Conservation (phyloP, 139 green algal genomes). For the Ettlia oleoabundans region DNA sequence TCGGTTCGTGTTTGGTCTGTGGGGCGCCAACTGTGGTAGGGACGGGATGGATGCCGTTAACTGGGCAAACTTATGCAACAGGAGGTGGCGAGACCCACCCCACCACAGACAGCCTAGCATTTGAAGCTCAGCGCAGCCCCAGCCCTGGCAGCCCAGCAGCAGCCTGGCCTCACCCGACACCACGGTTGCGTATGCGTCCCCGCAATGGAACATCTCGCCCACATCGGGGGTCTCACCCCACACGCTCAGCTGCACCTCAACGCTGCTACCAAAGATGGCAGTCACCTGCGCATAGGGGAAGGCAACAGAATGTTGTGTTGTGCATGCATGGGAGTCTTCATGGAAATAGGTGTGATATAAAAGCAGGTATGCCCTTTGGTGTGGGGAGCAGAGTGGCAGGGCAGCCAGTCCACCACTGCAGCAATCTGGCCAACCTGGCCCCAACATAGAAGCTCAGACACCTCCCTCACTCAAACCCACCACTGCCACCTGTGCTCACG, state of each 20-base stretch:
- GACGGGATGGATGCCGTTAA: neutral
- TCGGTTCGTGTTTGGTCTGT: neutral
- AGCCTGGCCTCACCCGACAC: conserved; percentile 62
- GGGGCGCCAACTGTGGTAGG: no score
- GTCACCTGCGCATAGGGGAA: conserved; percentile 63
- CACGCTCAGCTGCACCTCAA: conserved; percentile 82
- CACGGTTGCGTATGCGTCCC: conserved; percentile 76
- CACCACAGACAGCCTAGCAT: neutral
- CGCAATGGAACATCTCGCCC: conserved; percentile 73
- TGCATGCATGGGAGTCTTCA: no score
- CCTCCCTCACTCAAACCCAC: no score
- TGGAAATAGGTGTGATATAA: no score
- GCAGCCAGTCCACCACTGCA: no score
- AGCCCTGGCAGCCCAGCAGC: neutral
- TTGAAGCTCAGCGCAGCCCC: neutral
- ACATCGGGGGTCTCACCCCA: conserved; percentile 71
- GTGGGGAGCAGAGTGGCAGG: no score
- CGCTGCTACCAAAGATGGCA: conserved; percentile 73
- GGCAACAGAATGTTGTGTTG: no score
- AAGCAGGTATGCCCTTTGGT: no score
- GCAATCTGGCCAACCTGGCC: no score
- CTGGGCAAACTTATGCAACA: neutral
- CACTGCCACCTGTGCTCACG: no score
- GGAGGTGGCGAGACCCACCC: neutral
- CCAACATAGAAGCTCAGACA: no score